Base-by-base conservation (phyloP, 495 filamentous ascomycete genomes). In the Podospora pseudoanserina region DNA sequence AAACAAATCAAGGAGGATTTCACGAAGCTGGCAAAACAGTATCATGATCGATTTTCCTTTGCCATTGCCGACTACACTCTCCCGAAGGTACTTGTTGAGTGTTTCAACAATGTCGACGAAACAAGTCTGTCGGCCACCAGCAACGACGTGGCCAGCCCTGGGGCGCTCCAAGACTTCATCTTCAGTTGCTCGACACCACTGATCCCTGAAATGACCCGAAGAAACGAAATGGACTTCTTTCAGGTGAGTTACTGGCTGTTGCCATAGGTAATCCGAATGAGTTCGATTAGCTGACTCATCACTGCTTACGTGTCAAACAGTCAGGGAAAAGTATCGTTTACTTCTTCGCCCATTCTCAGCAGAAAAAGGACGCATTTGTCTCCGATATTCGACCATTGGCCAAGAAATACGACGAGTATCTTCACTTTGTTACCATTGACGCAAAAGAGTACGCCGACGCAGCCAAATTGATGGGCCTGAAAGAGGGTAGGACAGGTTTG, bases 391-490 rank as follows among this genome's bases (percentile, higher is more conserved):
- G 76, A 1, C 78, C 79, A 0, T 68, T 85, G 0, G 83, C 83
- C 4, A 80, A 79, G 68, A 84, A 81, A 71, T 84, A 83, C 71
- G 63, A 72, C 49, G 79, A 85, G 4, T 84, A 82, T 55, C 71
- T 85, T 7, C 74, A 66, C 62, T 84, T 86, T 66, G 79, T 79
- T 6, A 81, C 81, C 15, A 79, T 82, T 0, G 80, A 83, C 64
- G 75, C 78, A 1, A 57, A 73, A 9, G 83, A 86, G 66, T 85
- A 84, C 70, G 73, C 74, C 15, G 79, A 84, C 18, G 82, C 84
- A 64, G 74, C 75, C 0, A 71, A 69, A 30, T 74, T 75, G 55
- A 70, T 84, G 57, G 82, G 82, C 6, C 57, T 84, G 49, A 55
- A 60, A 9, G 57, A 61, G 1, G 73, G 68, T 23, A 32, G 55